Conservation (phyloP, 768 basidiomycete genomes). For the Tephrocybe sp. region DNA sequence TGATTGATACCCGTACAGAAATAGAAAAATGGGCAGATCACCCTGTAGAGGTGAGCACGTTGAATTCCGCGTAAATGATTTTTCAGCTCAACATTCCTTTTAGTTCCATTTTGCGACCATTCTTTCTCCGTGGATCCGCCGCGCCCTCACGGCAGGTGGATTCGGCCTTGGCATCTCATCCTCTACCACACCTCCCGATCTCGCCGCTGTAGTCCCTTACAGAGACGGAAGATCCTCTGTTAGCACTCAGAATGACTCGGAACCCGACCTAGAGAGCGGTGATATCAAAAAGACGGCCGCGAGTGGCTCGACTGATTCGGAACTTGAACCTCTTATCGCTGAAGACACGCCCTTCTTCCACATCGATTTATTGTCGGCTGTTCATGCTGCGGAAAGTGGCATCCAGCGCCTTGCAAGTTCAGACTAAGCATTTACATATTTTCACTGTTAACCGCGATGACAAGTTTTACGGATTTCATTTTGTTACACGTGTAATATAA, state of each 20-base stretch:
- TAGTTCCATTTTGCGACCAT: slow-evolving; percentile 94
- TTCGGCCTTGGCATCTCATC: slow-evolving; percentile 72
- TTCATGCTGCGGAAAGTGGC: slow-evolving; percentile 61
- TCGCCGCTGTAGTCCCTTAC: slow-evolving; percentile 77
- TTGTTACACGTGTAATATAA: slow-evolving; percentile 6
- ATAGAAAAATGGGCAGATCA: slow-evolving; percentile 86
- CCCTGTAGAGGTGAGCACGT: slow-evolving; percentile 57
- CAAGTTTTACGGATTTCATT: not conserved
- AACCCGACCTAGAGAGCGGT: slow-evolving; percentile 32
- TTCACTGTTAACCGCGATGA: not conserved
- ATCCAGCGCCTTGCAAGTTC: slow-evolving; percentile 21
- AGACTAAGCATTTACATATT: not conserved
- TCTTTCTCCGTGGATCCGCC: slow-evolving; percentile 90
- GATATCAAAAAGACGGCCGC: slow-evolving; percentile 33
- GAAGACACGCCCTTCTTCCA: slow-evolving; percentile 86
- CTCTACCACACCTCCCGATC: slow-evolving; percentile 48
- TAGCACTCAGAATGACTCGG: slow-evolving; percentile 23
- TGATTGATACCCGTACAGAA: slow-evolving; percentile 84
- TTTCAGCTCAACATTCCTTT: not conserved
- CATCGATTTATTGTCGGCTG: slow-evolving; percentile 74
- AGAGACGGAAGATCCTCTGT: slow-evolving; percentile 36
- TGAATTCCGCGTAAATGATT: not conserved
- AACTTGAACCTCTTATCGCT: slow-evolving; percentile 41
- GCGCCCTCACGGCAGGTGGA: slow-evolving; percentile 84
- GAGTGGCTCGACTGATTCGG: slow-evolving; percentile 13